Evolutionary conservation across 1,284 basidiomycete species (phyloP), one percentile per base, ranked within the genome.

Genomic region (Phellopilus nigrolimitatus): DNA sequence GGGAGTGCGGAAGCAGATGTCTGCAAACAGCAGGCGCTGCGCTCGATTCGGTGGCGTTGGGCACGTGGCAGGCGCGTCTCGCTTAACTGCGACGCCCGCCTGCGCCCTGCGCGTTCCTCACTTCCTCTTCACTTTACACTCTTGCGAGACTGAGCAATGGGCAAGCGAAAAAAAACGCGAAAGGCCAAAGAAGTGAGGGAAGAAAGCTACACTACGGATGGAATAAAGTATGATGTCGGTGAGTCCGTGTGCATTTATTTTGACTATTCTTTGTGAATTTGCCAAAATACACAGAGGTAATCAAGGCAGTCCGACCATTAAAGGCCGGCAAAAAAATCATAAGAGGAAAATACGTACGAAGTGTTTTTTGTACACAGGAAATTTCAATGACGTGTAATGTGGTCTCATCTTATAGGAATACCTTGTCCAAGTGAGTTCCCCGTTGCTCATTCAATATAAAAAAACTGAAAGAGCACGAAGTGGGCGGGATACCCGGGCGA

Each of bases 401-500:
- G n/a, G 9, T n/a, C 17, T 1, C 43, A 33, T 24, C 24, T 8
- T 34, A 17, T 17, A 51, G 49, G 9, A 28, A n/a, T 53, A 53
- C 37, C 30, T 41, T 8, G 31, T 53, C 24, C 25, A 47, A 33
- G 51, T 53, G 21, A 37, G 34, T n/a, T n/a, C n/a, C n/a, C 24
- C 17, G 42, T 36, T 15, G 17, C 10, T n/a, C 9, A 2, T 17
- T 19, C 9, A 25, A 21, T 8, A 9, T 15, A 22, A 22, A 42
- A 22, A 12, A 10, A 6, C 50, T 47, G 10, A 49, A 15, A 17
- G 4, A 21, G 13, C 7, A 36, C 39, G 21, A 4, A 58, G 57
- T 58, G 57, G 57, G 47, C 47, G 22, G 55, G 55, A 4, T 58
- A 58, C 43, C 49, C 49, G 13, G 57, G 51, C 21, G 51, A 51